Evolutionary conservation across 2,329 filamentous ascomycete genomes (phyloP).

Genomic region (Neurospora crassa): DNA sequence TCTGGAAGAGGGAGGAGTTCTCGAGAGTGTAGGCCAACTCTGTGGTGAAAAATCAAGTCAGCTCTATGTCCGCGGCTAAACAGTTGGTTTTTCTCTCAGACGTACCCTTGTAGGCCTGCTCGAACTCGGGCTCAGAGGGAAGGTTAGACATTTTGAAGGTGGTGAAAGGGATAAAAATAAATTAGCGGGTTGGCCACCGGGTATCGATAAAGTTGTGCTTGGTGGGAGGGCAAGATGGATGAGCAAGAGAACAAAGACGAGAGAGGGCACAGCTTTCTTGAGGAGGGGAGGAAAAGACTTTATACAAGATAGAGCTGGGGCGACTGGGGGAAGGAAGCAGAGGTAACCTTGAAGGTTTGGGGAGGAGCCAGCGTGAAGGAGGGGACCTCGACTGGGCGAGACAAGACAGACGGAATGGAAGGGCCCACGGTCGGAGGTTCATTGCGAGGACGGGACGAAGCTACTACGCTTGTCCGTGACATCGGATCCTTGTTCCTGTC

Average conservation of each 20-base stretch:
- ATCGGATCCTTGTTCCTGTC: background rate
- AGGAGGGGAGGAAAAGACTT: background rate
- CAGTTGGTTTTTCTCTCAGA: conserved; percentile 6
- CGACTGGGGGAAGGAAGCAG: background rate
- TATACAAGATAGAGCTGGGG: background rate
- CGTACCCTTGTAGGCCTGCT: conserved; percentile 94
- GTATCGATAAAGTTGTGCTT: background rate
- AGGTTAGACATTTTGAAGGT: conserved; percentile 64
- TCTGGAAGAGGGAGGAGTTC: conserved; percentile 83
- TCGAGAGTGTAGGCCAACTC: conserved; percentile 94
- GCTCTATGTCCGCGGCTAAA: background rate
- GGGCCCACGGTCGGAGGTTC: background rate
- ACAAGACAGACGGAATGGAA: background rate
- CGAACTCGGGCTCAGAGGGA: conserved; percentile 86
- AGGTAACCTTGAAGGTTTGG: background rate
- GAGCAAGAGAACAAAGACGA: background rate
- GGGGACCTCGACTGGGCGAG: background rate
- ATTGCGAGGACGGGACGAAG: background rate
- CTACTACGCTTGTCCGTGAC: background rate
- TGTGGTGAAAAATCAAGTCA: conserved; percentile 26
- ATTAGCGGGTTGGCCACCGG: background rate
- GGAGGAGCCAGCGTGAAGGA: background rate
- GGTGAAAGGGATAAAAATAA: background rate
- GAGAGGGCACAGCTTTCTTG: background rate
- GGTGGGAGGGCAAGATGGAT: background rate